Conservation (phyloP, 108 stramenopile species). For the Hondaea fermentalgiana region DNA sequence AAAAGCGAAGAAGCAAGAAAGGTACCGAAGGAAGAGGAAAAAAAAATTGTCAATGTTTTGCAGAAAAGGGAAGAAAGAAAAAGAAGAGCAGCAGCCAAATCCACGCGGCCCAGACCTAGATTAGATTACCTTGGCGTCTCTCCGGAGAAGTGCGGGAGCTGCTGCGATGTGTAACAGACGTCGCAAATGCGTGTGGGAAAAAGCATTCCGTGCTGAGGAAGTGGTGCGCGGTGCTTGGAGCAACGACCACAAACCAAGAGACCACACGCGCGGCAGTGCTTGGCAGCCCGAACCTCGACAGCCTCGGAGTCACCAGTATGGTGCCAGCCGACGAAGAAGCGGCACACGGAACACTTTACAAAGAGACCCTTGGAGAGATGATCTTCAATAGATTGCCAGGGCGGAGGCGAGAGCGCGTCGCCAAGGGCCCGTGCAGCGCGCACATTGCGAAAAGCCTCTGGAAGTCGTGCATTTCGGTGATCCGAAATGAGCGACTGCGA, state of each 20-base stretch:
- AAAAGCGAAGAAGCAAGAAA: too few species aligned
- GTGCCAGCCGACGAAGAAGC: conserved; percentile 10
- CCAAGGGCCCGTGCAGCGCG: not conserved
- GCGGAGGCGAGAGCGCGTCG: not conserved
- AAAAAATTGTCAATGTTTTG: too few species aligned
- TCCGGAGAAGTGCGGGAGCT: not conserved
- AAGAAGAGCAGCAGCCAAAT: too few species aligned
- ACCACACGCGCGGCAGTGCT: conserved; percentile 89
- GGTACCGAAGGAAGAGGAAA: too few species aligned
- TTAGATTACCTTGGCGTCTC: too few species aligned
- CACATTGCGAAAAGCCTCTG: not conserved
- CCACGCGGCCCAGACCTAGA: too few species aligned
- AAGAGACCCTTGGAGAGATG: not conserved
- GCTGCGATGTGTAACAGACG: conserved; percentile 57
- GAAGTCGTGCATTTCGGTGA: not conserved
- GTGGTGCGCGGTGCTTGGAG: conserved; percentile 64
- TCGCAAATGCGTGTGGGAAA: conserved; percentile 80
- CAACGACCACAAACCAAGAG: conserved; percentile 86
- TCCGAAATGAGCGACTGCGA: conserved; percentile 2
- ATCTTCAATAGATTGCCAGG: not conserved
- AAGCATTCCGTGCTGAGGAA: conserved; percentile 75
- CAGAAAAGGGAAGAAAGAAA: too few species aligned
- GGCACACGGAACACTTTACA: not conserved
- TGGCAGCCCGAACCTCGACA: conserved; percentile 56
- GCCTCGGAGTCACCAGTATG: not conserved